Base-by-base conservation (phyloP, 1,284 basidiomycete genomes). In the Rhizopogon hawkerae region DNA sequence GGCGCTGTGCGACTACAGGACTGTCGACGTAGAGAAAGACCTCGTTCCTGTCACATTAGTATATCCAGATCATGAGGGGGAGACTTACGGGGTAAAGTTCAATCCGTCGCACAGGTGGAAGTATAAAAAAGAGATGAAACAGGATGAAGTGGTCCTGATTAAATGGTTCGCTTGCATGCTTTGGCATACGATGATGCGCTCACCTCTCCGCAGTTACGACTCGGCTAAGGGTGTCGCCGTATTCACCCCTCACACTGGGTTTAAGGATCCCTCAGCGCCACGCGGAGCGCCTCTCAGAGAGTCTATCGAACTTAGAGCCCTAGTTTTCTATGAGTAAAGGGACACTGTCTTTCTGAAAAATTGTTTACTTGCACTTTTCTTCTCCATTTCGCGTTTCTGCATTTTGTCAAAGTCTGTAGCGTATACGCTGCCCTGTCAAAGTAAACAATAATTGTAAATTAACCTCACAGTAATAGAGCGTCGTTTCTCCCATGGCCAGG, bases 1-100 rank as follows among this genome's bases (percentile, higher is more conserved):
- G 38, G 73, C 73, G 0, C 60, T 78, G 0, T 72, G 71, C 10
- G 78, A 79, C 57, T 75, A 65, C 51, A 67, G 73, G n/a, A 69
- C 68, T 18, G 62, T 80, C n/a, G 58, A 69, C 51, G 46, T 46
- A 5, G 57, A 61, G 26, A 58, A 63, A 21, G 70, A 73, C 51
- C 60, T 77, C 44, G 24, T 71, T 1, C 53, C 68, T 11, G 62
- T 68, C 1, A 55, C 63, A 35, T 60, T 70, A 45, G 58, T 67
- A 46, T 72, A 68, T 51, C 64, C 60, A 11, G 56, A 58, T 9
- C 57, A 56, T 1, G 63, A 67, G 7, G 65, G 67, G 1, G 67
- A 68, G 49, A 66, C 64, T 31, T 67, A 66, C 18, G 54, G 60
- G 42, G 69, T 69, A 44, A 67, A 59, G 50, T 64, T 64, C 48